Evolutionary conservation across 2,329 filamentous ascomycete genomes (phyloP), one percentile per base, ranked within the genome.

Genomic region (Neopestalotiopsis sp.): DNA sequence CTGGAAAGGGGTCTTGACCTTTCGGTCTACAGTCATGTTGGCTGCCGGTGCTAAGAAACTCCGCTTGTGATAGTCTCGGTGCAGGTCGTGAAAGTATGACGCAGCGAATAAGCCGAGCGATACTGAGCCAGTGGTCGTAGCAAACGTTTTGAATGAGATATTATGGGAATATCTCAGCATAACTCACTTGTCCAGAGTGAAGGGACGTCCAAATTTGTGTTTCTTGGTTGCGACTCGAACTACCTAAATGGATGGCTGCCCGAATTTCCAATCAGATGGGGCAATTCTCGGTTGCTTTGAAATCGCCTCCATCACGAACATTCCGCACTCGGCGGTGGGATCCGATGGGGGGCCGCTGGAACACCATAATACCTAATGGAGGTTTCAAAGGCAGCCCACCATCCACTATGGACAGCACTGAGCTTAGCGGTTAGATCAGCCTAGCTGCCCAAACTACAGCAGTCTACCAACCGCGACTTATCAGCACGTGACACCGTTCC

Each of bases 1-100:
- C 77, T 79, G 75, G 65, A 79, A 79, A 65, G 77, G 77, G 64
- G 75, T 76, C 73, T 78, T 78, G 72, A 76, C 70, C 73, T 76
- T 74, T 63, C 72, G 76, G 68, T 75, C 73, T 60, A 71, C 67
- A 10, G 75, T 70, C 77, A 78, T 78, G 38, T 71, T 76, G 70
- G 40, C 38, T 40, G 56, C 70, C 60, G 69, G 66, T 42, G 28
- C 56, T 42, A 63, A 64, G 67, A 40, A 60, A 59, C 61, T 42
- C 40, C 34, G 67, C 62, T 66, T 32, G 56, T 65, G 60, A 63
- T 69, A 57, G 40, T 76, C 70, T 66, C 71, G 74, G 64, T 72
- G 73, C 49, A 70, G 64, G 58, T 65, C 63, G 64, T 74, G 70
- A 59, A 74, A 74, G 69, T 77, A 75, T 10, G 71, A 75, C 17